A percentile compares a stretch with the other conserved stretches of the same genome.
phyloP scores from a whole-genome alignment of 164 flowering plant species.

The Santalum album region DNA sequence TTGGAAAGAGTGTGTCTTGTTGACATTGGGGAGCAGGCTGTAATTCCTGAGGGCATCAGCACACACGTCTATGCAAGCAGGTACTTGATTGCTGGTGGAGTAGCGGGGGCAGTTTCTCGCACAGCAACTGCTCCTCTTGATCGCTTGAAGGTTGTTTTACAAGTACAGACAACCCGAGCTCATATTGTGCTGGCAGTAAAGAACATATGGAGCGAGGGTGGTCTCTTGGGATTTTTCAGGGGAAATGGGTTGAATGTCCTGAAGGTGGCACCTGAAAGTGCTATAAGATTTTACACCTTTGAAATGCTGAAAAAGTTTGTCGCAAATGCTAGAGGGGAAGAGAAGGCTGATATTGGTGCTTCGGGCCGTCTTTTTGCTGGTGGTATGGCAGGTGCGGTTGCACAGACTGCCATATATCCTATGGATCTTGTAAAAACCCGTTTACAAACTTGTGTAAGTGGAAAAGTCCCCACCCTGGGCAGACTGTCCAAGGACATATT shows the following conservation, averaged over 20 bases:
- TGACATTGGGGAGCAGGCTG: conserved; percentile 95
- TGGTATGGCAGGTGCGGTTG: conserved; percentile 92
- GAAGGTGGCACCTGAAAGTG: conserved; percentile 98
- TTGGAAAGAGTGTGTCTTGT: conserved; percentile 92
- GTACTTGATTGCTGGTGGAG: conserved; percentile 86
- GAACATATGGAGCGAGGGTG: conserved; percentile 66
- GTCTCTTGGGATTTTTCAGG: conserved; percentile 72
- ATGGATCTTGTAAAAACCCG: conserved; percentile 94
- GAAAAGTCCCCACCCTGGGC: conserved; percentile 54
- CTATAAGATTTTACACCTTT: conserved; percentile 79
- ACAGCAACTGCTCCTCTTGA: conserved; percentile 99
- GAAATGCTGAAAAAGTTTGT: conserved; percentile 67
- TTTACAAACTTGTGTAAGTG: conserved; percentile 73
- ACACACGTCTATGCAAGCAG: conserved; percentile 72
- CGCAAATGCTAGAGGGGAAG: conserved; percentile 42
- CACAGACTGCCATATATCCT: conserved; percentile 85
- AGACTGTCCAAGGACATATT: conserved; percentile 64
- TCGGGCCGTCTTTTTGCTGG: conserved; percentile 78
- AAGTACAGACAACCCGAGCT: conserved; percentile 71
- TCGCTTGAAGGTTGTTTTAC: conserved; percentile 77
- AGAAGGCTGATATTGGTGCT: conserved; percentile 66
- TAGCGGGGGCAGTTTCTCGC: conserved; percentile 95
- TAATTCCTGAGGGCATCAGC: conserved; percentile 82
- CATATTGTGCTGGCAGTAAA: conserved; percentile 52
- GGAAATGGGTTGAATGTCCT: conserved; percentile 94